Conservation (phyloP, 371 early-diverging fungal genomes). For the Umbelopsis sp. region DNA sequence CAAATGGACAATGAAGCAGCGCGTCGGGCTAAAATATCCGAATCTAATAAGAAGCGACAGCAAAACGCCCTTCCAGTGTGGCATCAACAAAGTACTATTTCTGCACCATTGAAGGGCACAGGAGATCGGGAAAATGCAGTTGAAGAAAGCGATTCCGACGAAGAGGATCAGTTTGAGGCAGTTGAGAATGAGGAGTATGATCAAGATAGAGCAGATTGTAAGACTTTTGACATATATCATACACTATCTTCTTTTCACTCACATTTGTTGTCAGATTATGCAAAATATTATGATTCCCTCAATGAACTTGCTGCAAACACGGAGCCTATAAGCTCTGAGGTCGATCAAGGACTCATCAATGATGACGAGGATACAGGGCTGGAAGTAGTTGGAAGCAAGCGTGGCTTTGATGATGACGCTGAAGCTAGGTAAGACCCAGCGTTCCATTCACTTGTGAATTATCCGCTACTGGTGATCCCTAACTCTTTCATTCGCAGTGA, state of each 20-base stretch:
- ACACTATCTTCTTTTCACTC: neutral
- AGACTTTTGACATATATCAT: conserved; percentile 11
- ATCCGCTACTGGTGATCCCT: neutral
- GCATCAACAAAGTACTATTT: conserved; percentile 77
- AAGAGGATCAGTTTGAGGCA: conserved; percentile 45
- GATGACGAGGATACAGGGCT: conserved; percentile 23
- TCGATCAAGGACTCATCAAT: neutral
- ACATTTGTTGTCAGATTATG: conserved; percentile 35
- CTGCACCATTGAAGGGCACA: conserved; percentile 44
- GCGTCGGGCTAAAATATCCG: conserved; percentile 67
- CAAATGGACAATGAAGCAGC: conserved; percentile 77
- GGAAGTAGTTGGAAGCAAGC: conserved; percentile 19
- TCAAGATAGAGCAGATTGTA: conserved; percentile 57
- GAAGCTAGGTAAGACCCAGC: conserved; percentile 41
- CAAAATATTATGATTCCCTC: conserved; percentile 46
- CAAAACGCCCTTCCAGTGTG: conserved; percentile 84
- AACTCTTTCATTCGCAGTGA: neutral
- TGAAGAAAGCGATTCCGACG: conserved; percentile 49
- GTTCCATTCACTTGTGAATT: neutral
- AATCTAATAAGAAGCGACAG: conserved; percentile 73
- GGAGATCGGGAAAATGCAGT: conserved; percentile 36
- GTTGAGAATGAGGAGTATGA: conserved; percentile 40
- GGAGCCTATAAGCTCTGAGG: neutral
- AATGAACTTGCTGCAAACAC: conserved; percentile 28
- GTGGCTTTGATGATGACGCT: conserved; percentile 28